Evolutionary conservation across 495 filamentous ascomycete genomes (phyloP).

Genomic region (Podospora pseudopauciseta): DNA sequence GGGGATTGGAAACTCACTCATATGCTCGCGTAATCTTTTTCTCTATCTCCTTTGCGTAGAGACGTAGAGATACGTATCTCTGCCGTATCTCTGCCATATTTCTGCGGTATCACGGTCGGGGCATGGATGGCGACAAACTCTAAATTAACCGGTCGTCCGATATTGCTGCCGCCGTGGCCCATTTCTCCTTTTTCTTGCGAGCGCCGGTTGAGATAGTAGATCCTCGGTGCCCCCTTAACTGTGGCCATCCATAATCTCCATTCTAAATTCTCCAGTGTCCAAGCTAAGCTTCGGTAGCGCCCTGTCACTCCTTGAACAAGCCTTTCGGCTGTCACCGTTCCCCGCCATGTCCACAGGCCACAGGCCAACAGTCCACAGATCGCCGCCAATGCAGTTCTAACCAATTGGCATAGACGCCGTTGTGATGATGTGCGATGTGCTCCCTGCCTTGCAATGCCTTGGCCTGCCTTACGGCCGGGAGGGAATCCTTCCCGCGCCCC

Average conservation of each 20-base stretch:
- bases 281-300: too few species aligned
- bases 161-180: neutral
- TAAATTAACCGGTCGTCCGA: neutral
- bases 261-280: too few species aligned
- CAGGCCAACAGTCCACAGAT: neutral
- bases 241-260: too few species aligned
- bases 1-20: too few species aligned
- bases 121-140: neutral
- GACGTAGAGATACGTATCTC: neutral
- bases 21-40: too few species aligned
- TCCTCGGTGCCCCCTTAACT: too few species aligned
- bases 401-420: neutral
- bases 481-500: neutral
- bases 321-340: neutral
- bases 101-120: too few species aligned
- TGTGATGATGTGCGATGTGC: too few species aligned
- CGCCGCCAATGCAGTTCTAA: neutral
- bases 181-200: too few species aligned
- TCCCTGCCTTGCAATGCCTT: too few species aligned
- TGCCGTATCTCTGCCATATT: too few species aligned
- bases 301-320: neutral
- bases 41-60: neutral
- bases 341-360: neutral
- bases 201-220: too few species aligned
- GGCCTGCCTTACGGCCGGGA: slow-evolving; percentile 1